These are phyloP conservation scores for Ceratobasidium sp. DNA, from an alignment of 1,284 basidiomycete species.

Conservation along the genomic window DNA sequence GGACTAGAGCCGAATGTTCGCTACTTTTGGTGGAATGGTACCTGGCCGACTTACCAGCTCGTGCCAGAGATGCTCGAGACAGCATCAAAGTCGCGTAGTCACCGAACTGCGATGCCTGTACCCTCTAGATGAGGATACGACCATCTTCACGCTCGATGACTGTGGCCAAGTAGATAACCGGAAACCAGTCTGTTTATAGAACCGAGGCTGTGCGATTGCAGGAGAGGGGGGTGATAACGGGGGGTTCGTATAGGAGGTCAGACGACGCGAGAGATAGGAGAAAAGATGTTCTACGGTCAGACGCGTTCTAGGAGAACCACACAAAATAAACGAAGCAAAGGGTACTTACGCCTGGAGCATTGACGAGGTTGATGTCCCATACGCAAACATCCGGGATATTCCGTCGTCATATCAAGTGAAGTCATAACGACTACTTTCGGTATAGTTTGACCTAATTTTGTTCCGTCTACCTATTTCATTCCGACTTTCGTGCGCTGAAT, in stretches of 20 bases:
- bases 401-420: too few relatives aligned
- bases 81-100: constrained; percentile 87
- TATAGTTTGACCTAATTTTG: too few relatives aligned
- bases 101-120: constrained; percentile 79
- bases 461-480: too few relatives aligned
- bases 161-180: constrained; percentile 91
- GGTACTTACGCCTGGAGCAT: constrained; percentile 79
- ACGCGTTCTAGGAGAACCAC: constrained; percentile 93
- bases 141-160: constrained; percentile 95
- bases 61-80: constrained; percentile 79
- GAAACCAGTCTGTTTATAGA: constrained; percentile 98
- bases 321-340: constrained; percentile 37
- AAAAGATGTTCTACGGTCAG: constrained; percentile 95
- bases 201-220: constrained; percentile 82
- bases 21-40: constrained; percentile 95
- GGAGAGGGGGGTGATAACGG: constrained; percentile 92
- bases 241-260: constrained; percentile 82
- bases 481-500: too few relatives aligned
- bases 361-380: constrained; percentile 96
- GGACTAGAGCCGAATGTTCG: constrained; percentile 87
- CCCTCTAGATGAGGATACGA: constrained; percentile 91
- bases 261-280: constrained; percentile 89
- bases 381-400: too few relatives aligned
- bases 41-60: constrained; percentile 92
- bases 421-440: too few relatives aligned